phyloP scores from a whole-genome alignment of 352 stramenopile genomes.

The Hyaloperonospora brassicae region DNA sequence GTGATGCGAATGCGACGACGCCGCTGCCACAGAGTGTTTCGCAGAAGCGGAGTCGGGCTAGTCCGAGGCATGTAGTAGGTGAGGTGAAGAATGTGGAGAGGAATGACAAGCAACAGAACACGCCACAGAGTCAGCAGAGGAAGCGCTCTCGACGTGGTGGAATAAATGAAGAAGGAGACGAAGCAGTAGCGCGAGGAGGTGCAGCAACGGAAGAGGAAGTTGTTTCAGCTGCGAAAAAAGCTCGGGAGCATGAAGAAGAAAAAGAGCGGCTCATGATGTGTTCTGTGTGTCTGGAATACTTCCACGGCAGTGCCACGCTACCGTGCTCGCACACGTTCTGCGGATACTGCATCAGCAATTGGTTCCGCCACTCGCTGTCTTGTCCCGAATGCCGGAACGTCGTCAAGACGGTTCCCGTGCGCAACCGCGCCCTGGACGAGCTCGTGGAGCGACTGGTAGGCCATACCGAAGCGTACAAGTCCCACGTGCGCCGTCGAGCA shows the following conservation, averaged over 20 bases:
- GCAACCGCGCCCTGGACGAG: conserved; percentile 77
- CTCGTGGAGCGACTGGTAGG: conserved; percentile 60
- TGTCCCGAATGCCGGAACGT: conserved; percentile 67
- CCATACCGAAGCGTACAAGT: conserved; percentile 51
- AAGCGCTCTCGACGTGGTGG: conserved; percentile 31
- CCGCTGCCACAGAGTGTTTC: conserved; percentile 16
- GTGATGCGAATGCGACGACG: conserved; percentile 11
- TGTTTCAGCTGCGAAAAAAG: conserved; percentile 10
- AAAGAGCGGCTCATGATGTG: conserved; percentile 71
- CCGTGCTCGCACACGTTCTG: conserved; percentile 83
- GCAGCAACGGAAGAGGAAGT: conserved; percentile 10
- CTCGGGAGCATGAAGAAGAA: conserved; percentile 31
- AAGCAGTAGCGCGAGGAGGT: conserved; percentile 14
- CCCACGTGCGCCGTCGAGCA: conserved; percentile 29
- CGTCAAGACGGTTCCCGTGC: conserved; percentile 62
- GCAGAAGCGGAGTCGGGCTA: conserved; percentile 26
- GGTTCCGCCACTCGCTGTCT: conserved; percentile 68
- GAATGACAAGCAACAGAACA: conserved; percentile 11
- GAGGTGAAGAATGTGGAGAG: conserved; percentile 21
- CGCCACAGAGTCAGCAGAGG: conserved; percentile 25
- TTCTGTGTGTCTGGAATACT: conserved; percentile 78
- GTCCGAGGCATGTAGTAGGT: conserved; percentile 8
- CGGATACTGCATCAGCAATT: conserved; percentile 64
- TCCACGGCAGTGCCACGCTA: conserved; percentile 64
- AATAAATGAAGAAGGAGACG: conserved; percentile 14